Percentiles rank a stretch among this genome's conserved stretches.
Evolutionary conservation across 2,329 filamentous ascomycete genomes (phyloP).

Genomic region (Fusarium verticillioides): DNA sequence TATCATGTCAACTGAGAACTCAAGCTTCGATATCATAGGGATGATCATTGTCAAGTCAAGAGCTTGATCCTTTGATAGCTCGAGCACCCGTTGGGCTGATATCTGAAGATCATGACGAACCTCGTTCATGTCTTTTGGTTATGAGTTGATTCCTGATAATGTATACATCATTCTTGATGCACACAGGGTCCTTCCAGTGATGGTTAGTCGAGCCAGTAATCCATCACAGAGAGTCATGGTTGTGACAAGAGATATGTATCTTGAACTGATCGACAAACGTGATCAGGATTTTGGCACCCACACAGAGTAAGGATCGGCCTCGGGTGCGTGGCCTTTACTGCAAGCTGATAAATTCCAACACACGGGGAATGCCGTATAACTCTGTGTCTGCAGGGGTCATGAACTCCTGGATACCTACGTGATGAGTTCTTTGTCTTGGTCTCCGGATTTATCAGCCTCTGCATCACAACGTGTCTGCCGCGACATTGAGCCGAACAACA

Average conservation of each 20-base stretch:
- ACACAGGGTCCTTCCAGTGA: constrained; percentile 10
- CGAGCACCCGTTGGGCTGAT: not conserved
- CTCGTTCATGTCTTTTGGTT: not conserved
- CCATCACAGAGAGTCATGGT: not conserved
- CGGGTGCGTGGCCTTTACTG: not conserved
- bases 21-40: not conserved
- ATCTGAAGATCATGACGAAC: not conserved
- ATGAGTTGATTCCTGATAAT: not conserved
- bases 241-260: constrained; percentile 1
- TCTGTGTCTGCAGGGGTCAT: not conserved
- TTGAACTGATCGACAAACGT: constrained; percentile 12
- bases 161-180: not conserved
- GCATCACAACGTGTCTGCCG: not conserved
- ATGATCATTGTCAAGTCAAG: not conserved
- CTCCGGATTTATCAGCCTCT: not conserved
- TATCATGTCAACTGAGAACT: not conserved
- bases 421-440: not conserved
- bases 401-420: not conserved
- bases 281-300: constrained; percentile 1
- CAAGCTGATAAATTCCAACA: not conserved
- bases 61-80: not conserved
- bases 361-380: not conserved
- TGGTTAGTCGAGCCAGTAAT: not conserved
- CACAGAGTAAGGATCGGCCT: constrained; percentile 18
- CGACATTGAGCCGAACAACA: not conserved